Evolutionary conservation across 768 basidiomycete species (phyloP).

Genomic region (Dioszegia crocea): DNA sequence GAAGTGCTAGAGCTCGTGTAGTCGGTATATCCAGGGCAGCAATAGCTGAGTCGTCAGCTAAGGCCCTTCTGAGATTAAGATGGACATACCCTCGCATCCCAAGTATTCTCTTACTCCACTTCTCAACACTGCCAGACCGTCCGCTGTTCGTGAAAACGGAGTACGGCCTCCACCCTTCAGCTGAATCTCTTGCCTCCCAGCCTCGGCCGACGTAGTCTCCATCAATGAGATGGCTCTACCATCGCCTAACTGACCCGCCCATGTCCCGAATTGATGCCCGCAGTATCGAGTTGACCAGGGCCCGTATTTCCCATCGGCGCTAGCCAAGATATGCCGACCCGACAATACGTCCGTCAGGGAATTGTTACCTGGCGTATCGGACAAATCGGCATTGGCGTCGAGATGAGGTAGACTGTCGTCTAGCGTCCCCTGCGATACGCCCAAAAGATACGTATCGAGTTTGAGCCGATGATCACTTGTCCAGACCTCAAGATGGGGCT

Average conservation of each 20-base stretch:
- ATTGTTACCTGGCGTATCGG: slow-evolving; percentile 51
- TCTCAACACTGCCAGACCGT: slow-evolving; percentile 91
- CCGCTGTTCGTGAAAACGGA: slow-evolving; percentile 85
- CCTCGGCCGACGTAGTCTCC: slow-evolving; percentile 67
- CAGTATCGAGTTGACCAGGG: slow-evolving; percentile 89
- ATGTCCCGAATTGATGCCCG: slow-evolving; percentile 57
- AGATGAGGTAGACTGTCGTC: slow-evolving; percentile 76
- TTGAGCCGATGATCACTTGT: slow-evolving; percentile 20
- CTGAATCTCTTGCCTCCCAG: slow-evolving; percentile 72
- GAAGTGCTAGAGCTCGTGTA: slow-evolving; percentile 73
- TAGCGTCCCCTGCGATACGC: slow-evolving; percentile 64
- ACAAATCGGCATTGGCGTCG: slow-evolving; percentile 68
- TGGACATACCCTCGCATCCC: slow-evolving; percentile 78
- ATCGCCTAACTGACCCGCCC: slow-evolving; percentile 94
- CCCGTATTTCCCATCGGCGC: slow-evolving; percentile 53
- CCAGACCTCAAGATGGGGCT: slow-evolving; percentile 48
- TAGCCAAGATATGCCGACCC: slow-evolving; percentile 68
- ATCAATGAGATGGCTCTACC: slow-evolving; percentile 89
- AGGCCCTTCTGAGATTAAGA: not conserved
- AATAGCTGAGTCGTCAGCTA: slow-evolving; percentile 55
- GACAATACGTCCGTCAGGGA: slow-evolving; percentile 75
- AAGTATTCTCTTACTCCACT: slow-evolving; percentile 92
- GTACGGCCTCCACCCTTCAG: slow-evolving; percentile 93
- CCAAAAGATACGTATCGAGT: slow-evolving; percentile 57
- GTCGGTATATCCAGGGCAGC: slow-evolving; percentile 83